These are phyloP conservation scores for Colletotrichum sp. DNA, from an alignment of 2,329 filamentous ascomycete genomes.

Conservation along the genomic window DNA sequence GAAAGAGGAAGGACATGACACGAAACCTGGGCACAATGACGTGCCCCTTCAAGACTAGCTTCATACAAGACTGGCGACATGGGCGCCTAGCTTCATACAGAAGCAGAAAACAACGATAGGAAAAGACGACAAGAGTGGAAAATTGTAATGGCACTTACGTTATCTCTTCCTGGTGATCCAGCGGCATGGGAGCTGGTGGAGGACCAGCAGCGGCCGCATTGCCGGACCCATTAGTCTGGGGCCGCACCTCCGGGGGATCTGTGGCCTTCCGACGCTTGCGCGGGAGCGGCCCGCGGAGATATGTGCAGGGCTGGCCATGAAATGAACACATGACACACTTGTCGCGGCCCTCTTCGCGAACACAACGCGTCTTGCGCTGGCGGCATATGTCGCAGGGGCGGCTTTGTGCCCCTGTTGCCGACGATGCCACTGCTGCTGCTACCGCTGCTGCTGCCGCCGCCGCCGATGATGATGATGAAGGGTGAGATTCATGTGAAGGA, in stretches of 20 bases:
- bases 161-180: slow-evolving; percentile 21
- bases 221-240: slow-evolving; percentile 15
- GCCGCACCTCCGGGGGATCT: slow-evolving; percentile 24
- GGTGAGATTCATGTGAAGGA: not conserved
- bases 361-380: slow-evolving; percentile 69
- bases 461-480: not conserved
- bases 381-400: slow-evolving; percentile 70
- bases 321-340: slow-evolving; percentile 70
- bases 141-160: slow-evolving; percentile 12
- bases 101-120: not conserved
- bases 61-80: not conserved
- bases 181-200: slow-evolving; percentile 8
- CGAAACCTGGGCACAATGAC: not conserved
- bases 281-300: slow-evolving; percentile 48
- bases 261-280: slow-evolving; percentile 31
- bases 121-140: not conserved
- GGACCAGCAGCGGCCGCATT: not conserved
- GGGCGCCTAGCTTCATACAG: not conserved
- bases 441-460: not conserved
- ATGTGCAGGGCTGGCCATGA: slow-evolving; percentile 71
- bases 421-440: not conserved
- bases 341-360: slow-evolving; percentile 62
- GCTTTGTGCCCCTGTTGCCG: slow-evolving; percentile 14
- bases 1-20: not conserved
- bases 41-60: not conserved